phyloP scores from a whole-genome alignment of 139 green algal genomes.

The Tetradesmus obliquus region DNA sequence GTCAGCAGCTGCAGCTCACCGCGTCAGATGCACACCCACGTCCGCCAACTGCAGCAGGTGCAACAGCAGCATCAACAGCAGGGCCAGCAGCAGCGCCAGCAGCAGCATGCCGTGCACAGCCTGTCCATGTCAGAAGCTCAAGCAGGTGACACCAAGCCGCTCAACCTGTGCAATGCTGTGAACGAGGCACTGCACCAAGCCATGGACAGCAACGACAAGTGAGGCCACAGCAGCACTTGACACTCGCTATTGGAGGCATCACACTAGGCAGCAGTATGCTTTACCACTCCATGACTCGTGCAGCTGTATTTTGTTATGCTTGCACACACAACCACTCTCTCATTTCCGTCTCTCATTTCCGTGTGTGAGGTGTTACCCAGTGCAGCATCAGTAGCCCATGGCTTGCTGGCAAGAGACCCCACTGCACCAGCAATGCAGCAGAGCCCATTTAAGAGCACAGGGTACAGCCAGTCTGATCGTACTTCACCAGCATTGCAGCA shows the following conservation, averaged over 20 bases:
- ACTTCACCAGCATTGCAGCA: neutral
- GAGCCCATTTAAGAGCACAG: neutral
- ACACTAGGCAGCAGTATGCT: too few relatives aligned
- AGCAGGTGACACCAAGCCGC: slow-evolving; percentile 19
- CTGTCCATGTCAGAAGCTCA: slow-evolving; percentile 18
- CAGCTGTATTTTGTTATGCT: too few relatives aligned
- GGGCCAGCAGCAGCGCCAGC: neutral
- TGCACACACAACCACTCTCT: too few relatives aligned
- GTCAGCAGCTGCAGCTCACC: neutral
- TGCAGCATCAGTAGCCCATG: too few relatives aligned
- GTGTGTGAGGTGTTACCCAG: too few relatives aligned
- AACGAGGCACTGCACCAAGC: slow-evolving; percentile 88
- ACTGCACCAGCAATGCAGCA: neutral
- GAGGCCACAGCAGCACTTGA: neutral
- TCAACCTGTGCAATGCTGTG: slow-evolving; percentile 90
- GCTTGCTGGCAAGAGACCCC: too few relatives aligned
- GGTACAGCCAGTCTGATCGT: too few relatives aligned
- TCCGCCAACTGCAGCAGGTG: neutral
- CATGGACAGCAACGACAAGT: slow-evolving; percentile 75
- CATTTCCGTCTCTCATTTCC: too few relatives aligned
- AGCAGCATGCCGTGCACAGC: neutral
- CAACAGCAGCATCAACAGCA: neutral
- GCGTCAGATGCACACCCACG: neutral
- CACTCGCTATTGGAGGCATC: too few relatives aligned
- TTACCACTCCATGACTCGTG: too few relatives aligned